Evolutionary conservation across 2,329 filamentous ascomycete genomes (phyloP), one percentile per base, ranked within the genome.

Genomic region (Colletotrichum tofieldiae): DNA sequence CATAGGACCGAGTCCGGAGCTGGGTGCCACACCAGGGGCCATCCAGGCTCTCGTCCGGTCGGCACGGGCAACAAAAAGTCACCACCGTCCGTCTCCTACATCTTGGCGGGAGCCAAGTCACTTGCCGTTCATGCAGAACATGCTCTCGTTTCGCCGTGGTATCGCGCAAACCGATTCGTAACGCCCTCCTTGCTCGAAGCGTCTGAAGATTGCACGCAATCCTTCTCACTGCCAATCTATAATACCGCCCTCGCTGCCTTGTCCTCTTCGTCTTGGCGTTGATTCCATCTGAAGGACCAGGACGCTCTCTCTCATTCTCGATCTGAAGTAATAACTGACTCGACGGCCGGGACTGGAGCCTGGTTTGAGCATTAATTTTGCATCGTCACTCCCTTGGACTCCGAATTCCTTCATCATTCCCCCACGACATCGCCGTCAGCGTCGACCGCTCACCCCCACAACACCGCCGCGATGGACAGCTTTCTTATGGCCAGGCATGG

Each of bases 191-290:
- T 66, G 61, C 49, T 59, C 47, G 37, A 65, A 66, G 72, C 68
- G 73, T 75, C 73, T 74, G 73, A 75, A 68, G 72, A 75, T 74
- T 61, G 35, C 65, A 52, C 73, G 68, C 72, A 75, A 75, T 72
- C 72, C 65, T 72, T 72, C 73, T 74, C 73, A 58, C 47, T 32
- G 23, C 18, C 41, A 66, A 37, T 59, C 52, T 75, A 74, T 75
- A 75, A 65, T 41, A 72, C 55, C 56, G 18, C 18, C 23, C 18
- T 47, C 26, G 52, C n/a, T 62, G 55, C 73, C 64, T 41, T 23
- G 39, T 35, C 60, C 43, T 8, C 20, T 43, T 32, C 55, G 29
- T 56, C 54, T 37, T 43, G 43, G n/a, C 49, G 16, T n/a, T 26
- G 37, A 32, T 32, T 37, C 32, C 55, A 35, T 60, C 58, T 35